phyloP scores from a whole-genome alignment of 2,329 filamentous ascomycete species.

The Zymoseptoria brevis region DNA sequence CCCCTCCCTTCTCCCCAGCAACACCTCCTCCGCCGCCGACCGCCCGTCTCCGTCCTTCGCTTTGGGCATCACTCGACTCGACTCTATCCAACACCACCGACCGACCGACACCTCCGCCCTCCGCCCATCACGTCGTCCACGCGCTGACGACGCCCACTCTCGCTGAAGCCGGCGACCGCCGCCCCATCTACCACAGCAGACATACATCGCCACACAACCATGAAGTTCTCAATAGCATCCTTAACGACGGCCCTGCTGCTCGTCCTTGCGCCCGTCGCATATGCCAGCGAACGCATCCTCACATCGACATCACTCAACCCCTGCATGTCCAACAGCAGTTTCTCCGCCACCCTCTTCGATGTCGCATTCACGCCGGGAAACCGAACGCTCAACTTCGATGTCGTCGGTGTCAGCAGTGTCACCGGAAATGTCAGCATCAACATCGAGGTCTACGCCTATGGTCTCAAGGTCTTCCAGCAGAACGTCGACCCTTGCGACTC shows the following conservation, averaged over 20 bases:
- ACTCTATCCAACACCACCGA: slow-evolving; percentile 1
- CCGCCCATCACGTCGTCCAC: background rate
- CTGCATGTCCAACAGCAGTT: slow-evolving; percentile 76
- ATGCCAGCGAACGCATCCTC: slow-evolving; percentile 57
- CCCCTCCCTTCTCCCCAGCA: background rate
- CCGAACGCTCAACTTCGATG: slow-evolving; percentile 61
- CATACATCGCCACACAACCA: slow-evolving; percentile 12
- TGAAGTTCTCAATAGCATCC: slow-evolving; percentile 23
- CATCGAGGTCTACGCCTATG: slow-evolving; percentile 71
- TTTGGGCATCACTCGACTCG: background rate
- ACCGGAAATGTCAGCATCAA: slow-evolving; percentile 74
- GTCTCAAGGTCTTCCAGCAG: slow-evolving; percentile 61
- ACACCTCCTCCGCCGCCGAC: background rate
- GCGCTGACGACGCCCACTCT: slow-evolving; percentile 13
- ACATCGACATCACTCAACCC: slow-evolving; percentile 75
- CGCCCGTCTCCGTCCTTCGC: background rate
- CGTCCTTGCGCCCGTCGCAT: slow-evolving; percentile 38
- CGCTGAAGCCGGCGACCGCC: slow-evolving; percentile 10
- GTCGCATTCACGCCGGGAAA: slow-evolving; percentile 73
- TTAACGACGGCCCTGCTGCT: slow-evolving; percentile 26
- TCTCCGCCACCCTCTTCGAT: slow-evolving; percentile 83
- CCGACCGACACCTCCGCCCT: background rate
- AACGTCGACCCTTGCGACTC: slow-evolving; percentile 68
- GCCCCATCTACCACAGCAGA: slow-evolving; percentile 2
- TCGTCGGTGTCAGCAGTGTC: slow-evolving; percentile 76